Evolutionary conservation across 148 eudicot genomes (phyloP).

Genomic region (Bassia scoparia): DNA sequence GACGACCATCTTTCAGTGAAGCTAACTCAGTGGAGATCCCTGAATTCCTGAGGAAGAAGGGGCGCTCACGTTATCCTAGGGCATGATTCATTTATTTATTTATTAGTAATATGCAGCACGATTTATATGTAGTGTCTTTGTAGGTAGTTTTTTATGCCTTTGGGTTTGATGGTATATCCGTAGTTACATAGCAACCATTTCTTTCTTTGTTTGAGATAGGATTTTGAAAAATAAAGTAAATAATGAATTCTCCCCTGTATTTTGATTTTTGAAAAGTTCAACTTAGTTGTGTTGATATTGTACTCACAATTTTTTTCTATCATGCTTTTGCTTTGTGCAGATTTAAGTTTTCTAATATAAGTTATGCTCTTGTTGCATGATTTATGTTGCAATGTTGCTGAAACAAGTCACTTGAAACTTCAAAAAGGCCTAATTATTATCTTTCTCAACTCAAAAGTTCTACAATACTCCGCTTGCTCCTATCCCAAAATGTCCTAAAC

Average conservation of each 20-base stretch:
- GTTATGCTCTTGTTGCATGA: too few relatives aligned
- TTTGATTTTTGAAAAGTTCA: background rate
- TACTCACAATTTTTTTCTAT: too few relatives aligned
- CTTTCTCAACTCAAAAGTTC: too few relatives aligned
- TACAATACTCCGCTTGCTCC: too few relatives aligned
- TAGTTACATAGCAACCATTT: conserved; percentile 30
- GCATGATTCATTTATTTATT: conserved; percentile 40
- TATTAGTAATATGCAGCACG: too few relatives aligned
- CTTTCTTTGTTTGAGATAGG: conserved; percentile 22
- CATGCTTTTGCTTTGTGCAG: too few relatives aligned
- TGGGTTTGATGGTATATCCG: conserved; percentile 3
- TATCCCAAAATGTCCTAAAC: too few relatives aligned
- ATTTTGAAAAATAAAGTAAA: conserved; percentile 12
- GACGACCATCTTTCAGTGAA: conserved; percentile 68
- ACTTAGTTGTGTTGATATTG: background rate
- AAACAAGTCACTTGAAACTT: too few relatives aligned
- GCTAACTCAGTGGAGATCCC: conserved; percentile 90
- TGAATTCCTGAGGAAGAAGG: conserved; percentile 92
- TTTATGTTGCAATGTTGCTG: too few relatives aligned
- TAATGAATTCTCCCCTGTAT: conserved; percentile 6
- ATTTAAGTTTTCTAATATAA: too few relatives aligned
- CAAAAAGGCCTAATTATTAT: too few relatives aligned
- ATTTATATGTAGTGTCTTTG: conserved; percentile 15
- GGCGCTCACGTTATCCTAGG: conserved; percentile 91
- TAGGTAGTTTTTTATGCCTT: conserved; percentile 22